Conservation (phyloP, 768 basidiomycete genomes). For the Jaapia argillacea region DNA sequence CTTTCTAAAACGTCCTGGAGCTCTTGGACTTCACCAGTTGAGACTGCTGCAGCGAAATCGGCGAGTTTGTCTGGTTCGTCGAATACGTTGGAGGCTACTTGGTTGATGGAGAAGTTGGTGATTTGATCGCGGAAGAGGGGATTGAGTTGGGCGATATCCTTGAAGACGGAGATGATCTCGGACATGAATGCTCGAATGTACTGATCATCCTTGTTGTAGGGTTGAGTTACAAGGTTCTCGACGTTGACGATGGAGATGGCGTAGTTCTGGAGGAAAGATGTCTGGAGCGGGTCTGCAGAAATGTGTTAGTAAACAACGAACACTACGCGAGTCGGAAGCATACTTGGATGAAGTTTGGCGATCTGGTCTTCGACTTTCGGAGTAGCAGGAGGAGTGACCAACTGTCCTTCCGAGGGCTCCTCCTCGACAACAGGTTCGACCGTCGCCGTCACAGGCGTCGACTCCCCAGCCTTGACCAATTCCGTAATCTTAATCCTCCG, state of each 20-base stretch:
- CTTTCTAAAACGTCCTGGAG: slow-evolving; percentile 91
- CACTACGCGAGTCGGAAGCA: slow-evolving; percentile 1
- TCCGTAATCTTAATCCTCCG: slow-evolving; percentile 84
- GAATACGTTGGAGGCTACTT: slow-evolving; percentile 87
- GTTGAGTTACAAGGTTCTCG: slow-evolving; percentile 69
- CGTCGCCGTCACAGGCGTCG: slow-evolving; percentile 16
- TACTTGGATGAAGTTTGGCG: slow-evolving; percentile 4
- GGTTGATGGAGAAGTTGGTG: slow-evolving; percentile 90
- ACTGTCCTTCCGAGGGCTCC: slow-evolving; percentile 3
- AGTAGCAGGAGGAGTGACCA: slow-evolving; percentile 21
- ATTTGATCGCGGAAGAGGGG: slow-evolving; percentile 98
- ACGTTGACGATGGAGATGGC: slow-evolving; percentile 84
- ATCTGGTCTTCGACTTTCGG: slow-evolving; percentile 6
- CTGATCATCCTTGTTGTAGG: slow-evolving; percentile 89
- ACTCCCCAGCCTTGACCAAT: slow-evolving; percentile 58
- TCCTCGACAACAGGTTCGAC: slow-evolving; percentile 3
- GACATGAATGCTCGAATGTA: slow-evolving; percentile 94
- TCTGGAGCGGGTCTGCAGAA: slow-evolving; percentile 54
- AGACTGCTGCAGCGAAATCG: slow-evolving; percentile 95
- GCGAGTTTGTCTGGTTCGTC: slow-evolving; percentile 97
- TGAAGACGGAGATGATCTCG: slow-evolving; percentile 95
- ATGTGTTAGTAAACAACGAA: slow-evolving; percentile 6
- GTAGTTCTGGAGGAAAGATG: slow-evolving; percentile 75
- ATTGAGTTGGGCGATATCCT: slow-evolving; percentile 95
- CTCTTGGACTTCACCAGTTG: slow-evolving; percentile 85